phyloP scores from a whole-genome alignment of 192 early-diverging fungal species.

The Jimgerdemannia lactiflua region DNA sequence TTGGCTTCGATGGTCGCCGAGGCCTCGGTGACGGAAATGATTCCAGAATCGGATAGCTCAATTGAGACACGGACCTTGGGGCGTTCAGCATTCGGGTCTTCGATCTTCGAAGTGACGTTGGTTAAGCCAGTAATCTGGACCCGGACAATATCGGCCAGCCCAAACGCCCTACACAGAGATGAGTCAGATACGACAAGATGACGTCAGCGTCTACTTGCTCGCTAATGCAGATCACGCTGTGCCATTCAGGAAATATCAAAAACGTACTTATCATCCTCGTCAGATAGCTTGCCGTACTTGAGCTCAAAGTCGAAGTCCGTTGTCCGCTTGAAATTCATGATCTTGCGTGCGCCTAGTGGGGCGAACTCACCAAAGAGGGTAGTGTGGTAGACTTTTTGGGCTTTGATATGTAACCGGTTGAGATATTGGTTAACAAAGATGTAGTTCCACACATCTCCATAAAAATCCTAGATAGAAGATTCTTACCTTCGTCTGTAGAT shows the following conservation, averaged over 20 bases:
- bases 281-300: constrained; percentile 44
- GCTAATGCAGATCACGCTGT: no score
- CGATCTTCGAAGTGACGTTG: constrained; percentile 62
- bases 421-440: neutral
- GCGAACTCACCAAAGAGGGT: constrained; percentile 64
- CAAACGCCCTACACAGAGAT: constrained; percentile 12
- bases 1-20: constrained; percentile 43
- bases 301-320: constrained; percentile 79
- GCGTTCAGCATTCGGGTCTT: constrained; percentile 29
- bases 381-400: constrained; percentile 38
- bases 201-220: neutral
- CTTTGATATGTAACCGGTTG: neutral
- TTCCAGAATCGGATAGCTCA: constrained; percentile 76
- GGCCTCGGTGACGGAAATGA: constrained; percentile 67
- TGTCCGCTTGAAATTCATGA: constrained; percentile 78
- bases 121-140: constrained; percentile 69
- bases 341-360: constrained; percentile 75
- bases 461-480: no score
- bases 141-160: constrained; percentile 47
- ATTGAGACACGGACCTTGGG: constrained; percentile 86
- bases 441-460: no score
- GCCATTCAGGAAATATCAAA: neutral
- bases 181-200: neutral
- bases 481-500: constrained; percentile 15
- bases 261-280: constrained; percentile 16